These are phyloP conservation scores for Ulmus americana DNA, from an alignment of 331 rosid species.

Conservation along the genomic window DNA sequence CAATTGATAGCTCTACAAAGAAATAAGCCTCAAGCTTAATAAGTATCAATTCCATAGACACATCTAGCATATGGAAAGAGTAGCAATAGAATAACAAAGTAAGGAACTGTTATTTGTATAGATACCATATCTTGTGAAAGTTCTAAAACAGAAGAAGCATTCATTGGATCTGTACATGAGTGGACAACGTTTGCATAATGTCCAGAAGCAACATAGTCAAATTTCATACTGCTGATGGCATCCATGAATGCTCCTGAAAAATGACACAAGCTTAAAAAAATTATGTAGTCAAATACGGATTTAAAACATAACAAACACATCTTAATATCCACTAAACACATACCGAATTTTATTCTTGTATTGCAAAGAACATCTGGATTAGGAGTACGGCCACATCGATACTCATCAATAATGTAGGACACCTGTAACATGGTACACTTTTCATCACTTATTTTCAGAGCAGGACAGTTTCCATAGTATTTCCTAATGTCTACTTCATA, in stretches of 20 bases:
- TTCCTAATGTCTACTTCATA: no score
- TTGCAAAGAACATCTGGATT: conserved; percentile 95
- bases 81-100: conserved; percentile 1
- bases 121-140: conserved; percentile 79
- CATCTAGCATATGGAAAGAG: conserved; percentile 1
- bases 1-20: background rate
- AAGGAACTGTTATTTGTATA: conserved; percentile 7
- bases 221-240: conserved; percentile 63
- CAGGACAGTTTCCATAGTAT: background rate
- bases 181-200: conserved; percentile 88
- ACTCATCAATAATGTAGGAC: conserved; percentile 77
- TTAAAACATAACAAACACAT: background rate
- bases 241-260: conserved; percentile 88
- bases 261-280: background rate
- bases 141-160: conserved; percentile 48
- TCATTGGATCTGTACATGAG: conserved; percentile 36
- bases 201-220: conserved; percentile 87
- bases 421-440: conserved; percentile 45
- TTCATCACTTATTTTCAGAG: background rate
- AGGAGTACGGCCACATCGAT: conserved; percentile 87
- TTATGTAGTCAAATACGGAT: background rate
- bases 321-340: conserved; percentile 14
- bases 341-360: conserved; percentile 94
- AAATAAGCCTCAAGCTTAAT: background rate
- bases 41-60: conserved; percentile 1